Base-by-base conservation (phyloP, 495 filamentous ascomycete species). In the Bombardia bombarda region DNA sequence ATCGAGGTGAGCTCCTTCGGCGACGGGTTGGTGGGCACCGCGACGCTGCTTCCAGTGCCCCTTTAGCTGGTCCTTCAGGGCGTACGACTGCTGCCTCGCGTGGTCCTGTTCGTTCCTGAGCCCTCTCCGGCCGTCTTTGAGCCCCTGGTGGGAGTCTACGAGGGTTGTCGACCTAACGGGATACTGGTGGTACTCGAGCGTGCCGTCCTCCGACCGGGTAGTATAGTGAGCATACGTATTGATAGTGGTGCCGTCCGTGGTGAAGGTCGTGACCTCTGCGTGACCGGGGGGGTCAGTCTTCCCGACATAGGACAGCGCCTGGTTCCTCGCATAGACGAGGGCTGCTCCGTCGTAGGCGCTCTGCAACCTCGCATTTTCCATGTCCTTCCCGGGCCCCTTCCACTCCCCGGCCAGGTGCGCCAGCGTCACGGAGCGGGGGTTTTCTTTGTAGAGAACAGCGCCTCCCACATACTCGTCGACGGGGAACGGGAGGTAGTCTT, bases 371-470 rank as follows among this genome's bases (percentile, higher is more conserved):
- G 52, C 55, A 28, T 52, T 40, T 47, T 23, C 30, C 43, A 58
- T 53, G 26, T 47, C 21, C 31, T 32, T 35, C 16, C 32, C 47
- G 20, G 23, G 35, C 9, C 47, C 51, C 45, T 58, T 55, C 55
- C 49, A 58, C 36, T 58, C 52, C 19, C 55, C 52, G 31, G 49
- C 55, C 23, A 58, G 12, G 34, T 58, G 55, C 32, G 55, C 52
- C 16, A 58, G 33, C 7, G 40, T 42, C 36, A 56, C n/a, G 38
- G 55, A 56, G 23, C 39, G 20, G 38, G 34, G 52, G 20, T 55
- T 30, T 32, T 58, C 46, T 34, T 49, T 42, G 38, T 50, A 53
- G 30, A 56, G 48, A 40, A 45, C 46, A n/a, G 55, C 55, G 4
- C 55, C 52, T 22, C 21, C 17, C 36, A 58, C 39, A 36, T 53